Percentiles rank a stretch among this genome's conserved stretches.
These are phyloP conservation scores for Coemansia sp. DNA, from an alignment of 192 early-diverging fungal species.

Conservation along the genomic window DNA sequence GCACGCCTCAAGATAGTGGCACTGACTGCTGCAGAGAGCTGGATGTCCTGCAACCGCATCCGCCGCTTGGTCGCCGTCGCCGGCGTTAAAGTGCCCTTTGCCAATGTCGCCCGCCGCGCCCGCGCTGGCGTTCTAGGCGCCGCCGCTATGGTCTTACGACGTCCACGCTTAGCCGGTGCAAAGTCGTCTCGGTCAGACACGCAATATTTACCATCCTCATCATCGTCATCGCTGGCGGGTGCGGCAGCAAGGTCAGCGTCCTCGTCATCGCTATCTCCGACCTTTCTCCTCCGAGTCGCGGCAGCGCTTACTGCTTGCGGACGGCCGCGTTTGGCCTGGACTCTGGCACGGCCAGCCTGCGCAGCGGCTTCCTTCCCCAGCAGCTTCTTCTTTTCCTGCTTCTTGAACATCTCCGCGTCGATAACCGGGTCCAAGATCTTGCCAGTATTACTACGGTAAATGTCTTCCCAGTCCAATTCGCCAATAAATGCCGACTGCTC, in stretches of 20 bases:
- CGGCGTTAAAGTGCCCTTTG: constrained; percentile 6
- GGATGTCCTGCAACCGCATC: constrained; percentile 43
- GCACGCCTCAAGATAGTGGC: constrained; percentile 28
- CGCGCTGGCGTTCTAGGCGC: constrained; percentile 7
- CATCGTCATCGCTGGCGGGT: constrained; percentile 12
- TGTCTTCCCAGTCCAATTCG: constrained; percentile 51
- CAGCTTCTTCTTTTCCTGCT: constrained; percentile 20
- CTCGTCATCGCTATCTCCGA: constrained; percentile 11
- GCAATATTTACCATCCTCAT: constrained; percentile 6
- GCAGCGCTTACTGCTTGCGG: neutral
- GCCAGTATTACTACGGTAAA: constrained; percentile 17
- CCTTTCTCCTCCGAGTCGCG: constrained; percentile 15
- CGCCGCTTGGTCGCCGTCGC: constrained; percentile 23
- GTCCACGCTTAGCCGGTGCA: constrained; percentile 7
- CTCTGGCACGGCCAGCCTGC: constrained; percentile 21
- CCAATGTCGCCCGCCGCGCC: constrained; percentile 5
- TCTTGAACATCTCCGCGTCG: constrained; percentile 32
- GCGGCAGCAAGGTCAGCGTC: constrained; percentile 4
- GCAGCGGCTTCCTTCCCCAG: constrained; percentile 22
- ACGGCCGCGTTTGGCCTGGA: constrained; percentile 13
- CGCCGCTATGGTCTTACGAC: neutral
- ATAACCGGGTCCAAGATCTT: constrained; percentile 17
- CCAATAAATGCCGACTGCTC: constrained; percentile 43
- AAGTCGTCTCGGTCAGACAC: constrained; percentile 8
- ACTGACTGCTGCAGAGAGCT: constrained; percentile 33